phyloP scores from a whole-genome alignment of 176 grass and related monocot genomes.

The Canna indica region DNA sequence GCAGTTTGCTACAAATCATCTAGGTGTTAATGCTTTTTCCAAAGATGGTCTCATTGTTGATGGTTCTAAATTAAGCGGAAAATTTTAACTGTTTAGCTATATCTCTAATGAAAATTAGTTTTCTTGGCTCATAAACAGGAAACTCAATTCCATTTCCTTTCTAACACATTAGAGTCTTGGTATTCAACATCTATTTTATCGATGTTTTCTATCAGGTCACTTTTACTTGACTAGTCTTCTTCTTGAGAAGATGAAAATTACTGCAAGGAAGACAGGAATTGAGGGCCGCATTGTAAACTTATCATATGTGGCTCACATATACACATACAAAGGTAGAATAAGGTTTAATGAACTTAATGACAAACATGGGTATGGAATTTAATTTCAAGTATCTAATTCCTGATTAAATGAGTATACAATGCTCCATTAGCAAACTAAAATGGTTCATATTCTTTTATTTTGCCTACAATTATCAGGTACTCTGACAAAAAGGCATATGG shows the following conservation, averaged over 20 bases:
- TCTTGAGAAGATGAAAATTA: conserved; percentile 73
- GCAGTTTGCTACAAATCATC: conserved; percentile 88
- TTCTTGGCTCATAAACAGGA: no score
- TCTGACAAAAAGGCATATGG: conserved; percentile 76
- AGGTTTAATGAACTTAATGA: conserved; percentile 57
- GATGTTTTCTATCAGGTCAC: conserved; percentile 48
- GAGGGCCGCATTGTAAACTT: conserved; percentile 81
- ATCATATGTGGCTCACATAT: conserved; percentile 65
- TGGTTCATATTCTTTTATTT: neutral
- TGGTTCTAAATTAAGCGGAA: neutral
- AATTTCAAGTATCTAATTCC: no score
- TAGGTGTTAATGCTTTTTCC: conserved; percentile 20
- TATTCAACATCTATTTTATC: no score
- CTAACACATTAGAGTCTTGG: no score
- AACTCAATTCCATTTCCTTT: no score
- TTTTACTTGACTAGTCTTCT: conserved; percentile 79
- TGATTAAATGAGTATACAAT: no score
- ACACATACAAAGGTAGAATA: conserved; percentile 60
- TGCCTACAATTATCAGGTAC: conserved; percentile 41
- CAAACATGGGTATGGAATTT: conserved; percentile 49
- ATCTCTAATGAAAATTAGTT: no score
- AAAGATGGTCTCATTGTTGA: neutral
- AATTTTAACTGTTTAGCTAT: no score
- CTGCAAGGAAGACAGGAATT: conserved; percentile 51
- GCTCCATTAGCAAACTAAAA: no score